phyloP scores from a whole-genome alignment of 2,329 filamentous ascomycete genomes.

The Aspergillus pseudoterreus region DNA sequence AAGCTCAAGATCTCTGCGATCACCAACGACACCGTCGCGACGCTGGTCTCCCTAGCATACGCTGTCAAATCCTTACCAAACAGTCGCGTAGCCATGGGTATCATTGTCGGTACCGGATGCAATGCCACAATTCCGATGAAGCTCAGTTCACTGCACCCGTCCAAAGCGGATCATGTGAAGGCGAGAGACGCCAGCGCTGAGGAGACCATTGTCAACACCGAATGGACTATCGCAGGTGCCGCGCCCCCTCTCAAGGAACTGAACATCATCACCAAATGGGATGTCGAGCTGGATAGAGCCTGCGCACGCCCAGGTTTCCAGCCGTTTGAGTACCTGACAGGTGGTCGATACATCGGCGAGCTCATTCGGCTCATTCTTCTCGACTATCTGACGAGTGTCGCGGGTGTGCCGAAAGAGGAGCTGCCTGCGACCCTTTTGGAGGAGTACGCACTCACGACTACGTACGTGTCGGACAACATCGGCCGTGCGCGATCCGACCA shows the following conservation, averaged over 20 bases:
- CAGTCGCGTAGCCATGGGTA: constrained; percentile 69
- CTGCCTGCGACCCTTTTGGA: constrained; percentile 56
- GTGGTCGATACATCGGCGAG: constrained; percentile 73
- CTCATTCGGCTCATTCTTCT: constrained; percentile 67
- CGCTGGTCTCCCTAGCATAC: constrained; percentile 73
- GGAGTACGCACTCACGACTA: constrained; percentile 65
- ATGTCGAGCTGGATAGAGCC: constrained; percentile 61
- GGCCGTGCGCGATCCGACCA: constrained; percentile 51
- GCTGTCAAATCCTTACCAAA: constrained; percentile 58
- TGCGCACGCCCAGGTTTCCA: constrained; percentile 73
- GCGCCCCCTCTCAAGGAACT: constrained; percentile 61
- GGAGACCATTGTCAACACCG: constrained; percentile 76
- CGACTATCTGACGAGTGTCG: constrained; percentile 56
- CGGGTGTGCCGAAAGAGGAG: constrained; percentile 32
- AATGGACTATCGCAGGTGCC: constrained; percentile 77
- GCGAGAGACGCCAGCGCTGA: constrained; percentile 49
- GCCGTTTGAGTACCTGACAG: constrained; percentile 80
- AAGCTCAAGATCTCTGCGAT: constrained; percentile 70
- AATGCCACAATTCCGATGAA: constrained; percentile 76
- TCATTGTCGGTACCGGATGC: constrained; percentile 77
- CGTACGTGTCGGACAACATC: constrained; percentile 67
- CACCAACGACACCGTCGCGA: constrained; percentile 77
- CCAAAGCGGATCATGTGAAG: constrained; percentile 55
- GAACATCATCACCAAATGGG: constrained; percentile 66
- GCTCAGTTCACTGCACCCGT: constrained; percentile 58